Base-by-base conservation (phyloP, 2,329 filamentous ascomycete species). In the Coniochaeta pulveracea region DNA sequence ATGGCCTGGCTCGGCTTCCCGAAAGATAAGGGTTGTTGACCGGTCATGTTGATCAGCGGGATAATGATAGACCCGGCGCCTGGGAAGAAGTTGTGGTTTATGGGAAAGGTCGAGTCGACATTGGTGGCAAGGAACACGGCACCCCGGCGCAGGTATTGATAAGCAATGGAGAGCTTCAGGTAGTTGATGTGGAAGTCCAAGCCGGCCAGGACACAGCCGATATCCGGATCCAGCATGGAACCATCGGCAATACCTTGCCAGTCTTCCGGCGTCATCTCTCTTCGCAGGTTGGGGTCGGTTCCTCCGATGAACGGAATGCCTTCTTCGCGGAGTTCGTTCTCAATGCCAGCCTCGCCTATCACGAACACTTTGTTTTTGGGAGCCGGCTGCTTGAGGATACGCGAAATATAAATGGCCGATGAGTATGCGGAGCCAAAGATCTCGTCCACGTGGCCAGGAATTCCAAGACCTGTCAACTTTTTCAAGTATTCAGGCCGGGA, bases 1-100 rank as follows among this genome's bases (percentile, higher is more conserved):
- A 98, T 98, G 4, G 89, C 89, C 63, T 94, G 86, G 53, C 85
- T 94, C 3, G 91, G 91, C 62, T 98, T 98, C 1, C 91, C 91
- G 25, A 96, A 62, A 3, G 84, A 77, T 19, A 85, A 58, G 1
- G 91, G 89, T 47, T 81, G 67, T 52, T 73, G 60, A 12, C 66
- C 66, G 4, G 72, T 65, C 66, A 85, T 85, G 53, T 81, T 80
- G 34, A 80, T 66, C 38, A 98, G 60, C 2, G 86, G 85, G 17
- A 84, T 76, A 32, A 80, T 78, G 42, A 85, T 79, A 2, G 84
- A 80, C 1, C 91, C 91, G 1, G 91, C 91, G 6, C 91, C 91
- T 2, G 91, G 86, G 58, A 98, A 96, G 43, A 98, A 72, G 26
- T 78, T 72, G 38, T 83, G 76, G 40, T 79, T 76, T 56, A 76